Conservation (phyloP, 495 filamentous ascomycete species). For the Aspergillus cristatus region DNA sequence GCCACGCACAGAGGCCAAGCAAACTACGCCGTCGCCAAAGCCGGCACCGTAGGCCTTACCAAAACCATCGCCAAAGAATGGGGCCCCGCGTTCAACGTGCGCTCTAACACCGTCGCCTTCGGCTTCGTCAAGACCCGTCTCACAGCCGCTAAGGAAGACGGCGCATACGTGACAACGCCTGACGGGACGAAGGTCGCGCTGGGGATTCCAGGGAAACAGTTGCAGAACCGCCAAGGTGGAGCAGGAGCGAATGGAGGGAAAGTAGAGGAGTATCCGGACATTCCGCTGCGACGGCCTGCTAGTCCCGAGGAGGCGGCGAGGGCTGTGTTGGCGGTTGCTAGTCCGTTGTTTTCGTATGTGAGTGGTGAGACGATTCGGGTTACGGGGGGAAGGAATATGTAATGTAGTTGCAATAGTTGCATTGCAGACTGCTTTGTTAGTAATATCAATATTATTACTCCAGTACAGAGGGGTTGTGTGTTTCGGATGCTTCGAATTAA, state of each 20-base stretch:
- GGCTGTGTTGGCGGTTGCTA: conserved; percentile 69
- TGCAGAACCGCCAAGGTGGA: conserved; percentile 28
- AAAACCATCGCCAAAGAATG: conserved; percentile 90
- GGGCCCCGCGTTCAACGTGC: conserved; percentile 75
- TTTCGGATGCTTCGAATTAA: no score
- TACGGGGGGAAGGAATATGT: conserved; percentile 79
- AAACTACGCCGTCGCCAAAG: conserved; percentile 79
- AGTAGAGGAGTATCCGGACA: conserved; percentile 47
- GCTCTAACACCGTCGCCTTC: conserved; percentile 77
- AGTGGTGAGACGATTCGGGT: conserved; percentile 78
- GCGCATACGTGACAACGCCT: conserved; percentile 63
- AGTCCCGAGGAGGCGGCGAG: conserved; percentile 71
- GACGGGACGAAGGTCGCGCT: conserved; percentile 70
- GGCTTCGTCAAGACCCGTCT: conserved; percentile 69
- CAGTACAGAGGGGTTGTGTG: no score
- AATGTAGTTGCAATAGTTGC: conserved; percentile 9
- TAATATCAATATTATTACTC: no score
- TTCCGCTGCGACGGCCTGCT: conserved; percentile 67
- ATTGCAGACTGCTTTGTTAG: no score
- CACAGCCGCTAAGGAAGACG: conserved; percentile 71
- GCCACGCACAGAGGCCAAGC: conserved; percentile 52
- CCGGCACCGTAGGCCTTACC: conserved; percentile 67
- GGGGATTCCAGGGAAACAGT: conserved; percentile 59
- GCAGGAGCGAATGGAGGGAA: conserved; percentile 13
- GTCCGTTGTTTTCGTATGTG: conserved; percentile 72